Conservation (phyloP, 2,329 filamentous ascomycete genomes). For the Nannizzia gypsea region DNA sequence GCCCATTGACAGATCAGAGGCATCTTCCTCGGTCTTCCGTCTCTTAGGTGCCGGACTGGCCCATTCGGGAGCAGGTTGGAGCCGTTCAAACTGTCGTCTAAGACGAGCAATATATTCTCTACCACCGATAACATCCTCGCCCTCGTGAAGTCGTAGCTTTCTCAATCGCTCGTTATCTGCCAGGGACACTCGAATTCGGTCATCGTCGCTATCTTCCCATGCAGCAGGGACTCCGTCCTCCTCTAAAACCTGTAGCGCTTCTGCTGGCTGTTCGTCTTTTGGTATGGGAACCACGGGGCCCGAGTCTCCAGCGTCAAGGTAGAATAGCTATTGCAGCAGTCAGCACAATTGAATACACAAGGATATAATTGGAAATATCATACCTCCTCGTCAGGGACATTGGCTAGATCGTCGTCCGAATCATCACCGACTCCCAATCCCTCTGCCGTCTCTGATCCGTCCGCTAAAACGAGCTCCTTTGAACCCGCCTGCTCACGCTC, state of each 20-base stretch:
- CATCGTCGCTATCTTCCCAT: conserved; percentile 96
- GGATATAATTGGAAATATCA: conserved; percentile 16
- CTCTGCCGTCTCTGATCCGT: conserved; percentile 22
- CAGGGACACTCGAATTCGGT: conserved; percentile 71
- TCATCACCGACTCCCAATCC: conserved; percentile 35
- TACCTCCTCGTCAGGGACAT: conserved; percentile 62
- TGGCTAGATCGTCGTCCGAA: conserved; percentile 45
- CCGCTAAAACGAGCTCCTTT: conserved; percentile 27
- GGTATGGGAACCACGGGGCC: conserved; percentile 13
- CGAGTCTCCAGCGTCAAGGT: conserved; percentile 56
- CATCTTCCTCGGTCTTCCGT: conserved; percentile 22
- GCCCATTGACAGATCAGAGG: conserved; percentile 38
- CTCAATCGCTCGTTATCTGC: conserved; percentile 62
- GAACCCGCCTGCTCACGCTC: conserved; percentile 37
- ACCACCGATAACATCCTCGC: conserved; percentile 76
- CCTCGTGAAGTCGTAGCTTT: conserved; percentile 69
- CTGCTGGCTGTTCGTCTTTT: conserved; percentile 19
- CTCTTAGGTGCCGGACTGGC: conserved; percentile 39
- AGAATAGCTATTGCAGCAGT: conserved; percentile 50
- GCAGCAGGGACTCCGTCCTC: conserved; percentile 20
- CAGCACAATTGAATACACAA: background rate
- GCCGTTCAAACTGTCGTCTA: conserved; percentile 58
- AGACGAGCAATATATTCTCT: conserved; percentile 73
- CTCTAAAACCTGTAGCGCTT: background rate
- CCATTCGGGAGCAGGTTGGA: conserved; percentile 54